These are phyloP conservation scores for Penicillium atrosanguineum DNA, from an alignment of 495 filamentous ascomycete genomes.

Conservation along the genomic window DNA sequence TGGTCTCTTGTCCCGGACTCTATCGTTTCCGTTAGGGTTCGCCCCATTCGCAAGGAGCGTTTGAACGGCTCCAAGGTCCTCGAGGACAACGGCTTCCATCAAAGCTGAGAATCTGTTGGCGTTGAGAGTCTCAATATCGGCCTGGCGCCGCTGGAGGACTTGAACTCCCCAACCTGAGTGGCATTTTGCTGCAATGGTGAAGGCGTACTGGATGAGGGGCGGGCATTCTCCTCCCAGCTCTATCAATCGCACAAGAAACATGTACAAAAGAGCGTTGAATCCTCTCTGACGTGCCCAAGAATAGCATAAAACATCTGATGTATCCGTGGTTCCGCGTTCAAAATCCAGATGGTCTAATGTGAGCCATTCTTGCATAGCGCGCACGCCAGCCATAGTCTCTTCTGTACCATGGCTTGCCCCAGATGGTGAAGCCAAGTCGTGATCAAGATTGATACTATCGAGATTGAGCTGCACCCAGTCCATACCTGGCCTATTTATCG, in stretches of 20 bases:
- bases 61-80: conserved; percentile 1
- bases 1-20: background rate
- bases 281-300: conserved; percentile 8
- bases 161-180: conserved; percentile 9
- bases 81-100: conserved; percentile 1
- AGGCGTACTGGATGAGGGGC: background rate
- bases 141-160: conserved; percentile 12
- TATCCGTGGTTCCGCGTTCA: background rate
- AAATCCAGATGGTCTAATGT: conserved; percentile 1
- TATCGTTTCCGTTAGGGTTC: conserved; percentile 6
- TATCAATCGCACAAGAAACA: conserved; percentile 11
- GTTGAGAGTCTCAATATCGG: conserved; percentile 13
- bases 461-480: conserved; percentile 7
- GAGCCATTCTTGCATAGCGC: conserved; percentile 7
- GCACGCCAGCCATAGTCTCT: background rate
- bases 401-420: background rate
- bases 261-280: conserved; percentile 13
- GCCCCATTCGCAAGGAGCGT: conserved; percentile 21
- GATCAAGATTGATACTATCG: conserved; percentile 2
- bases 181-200: conserved; percentile 12
- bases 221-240: conserved; percentile 6
- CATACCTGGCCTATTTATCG: conserved; percentile 1
- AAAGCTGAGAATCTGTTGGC: conserved; percentile 8
- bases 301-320: conserved; percentile 3
- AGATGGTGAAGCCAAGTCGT: background rate